phyloP scores from a whole-genome alignment of 2,329 filamentous ascomycete genomes.

The Pseudogymnoascus sp. region DNA sequence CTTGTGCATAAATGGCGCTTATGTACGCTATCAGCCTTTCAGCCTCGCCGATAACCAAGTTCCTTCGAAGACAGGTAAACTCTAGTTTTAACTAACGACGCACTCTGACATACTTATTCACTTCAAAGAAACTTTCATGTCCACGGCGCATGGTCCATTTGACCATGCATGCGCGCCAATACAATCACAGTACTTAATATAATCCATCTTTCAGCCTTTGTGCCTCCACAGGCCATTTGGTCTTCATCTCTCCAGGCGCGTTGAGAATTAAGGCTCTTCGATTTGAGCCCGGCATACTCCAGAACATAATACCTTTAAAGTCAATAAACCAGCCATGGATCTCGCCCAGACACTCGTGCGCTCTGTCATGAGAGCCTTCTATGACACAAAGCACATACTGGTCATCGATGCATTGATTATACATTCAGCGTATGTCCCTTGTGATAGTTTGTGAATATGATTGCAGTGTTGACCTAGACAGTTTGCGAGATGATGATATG shows the following conservation, averaged over 20 bases:
- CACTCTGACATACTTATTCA: neutral
- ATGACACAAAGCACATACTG: conserved; percentile 75
- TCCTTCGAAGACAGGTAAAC: neutral
- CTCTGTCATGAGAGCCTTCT: conserved; percentile 79
- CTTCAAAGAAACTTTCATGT: neutral
- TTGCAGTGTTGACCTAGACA: conserved; percentile 31
- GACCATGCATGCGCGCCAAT: neutral
- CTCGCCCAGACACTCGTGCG: conserved; percentile 73
- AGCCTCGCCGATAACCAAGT: conserved; percentile 4
- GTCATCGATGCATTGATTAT: conserved; percentile 73
- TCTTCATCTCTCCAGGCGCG: neutral
- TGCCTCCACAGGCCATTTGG: neutral
- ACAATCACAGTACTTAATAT: neutral
- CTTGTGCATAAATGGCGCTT: neutral
- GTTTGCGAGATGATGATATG: conserved; percentile 79
- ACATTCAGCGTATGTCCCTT: conserved; percentile 55
- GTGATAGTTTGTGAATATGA: conserved; percentile 9
- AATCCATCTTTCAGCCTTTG: neutral
- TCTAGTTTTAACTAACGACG: neutral
- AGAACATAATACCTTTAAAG: neutral
- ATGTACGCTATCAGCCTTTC: neutral
- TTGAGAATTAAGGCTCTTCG: neutral
- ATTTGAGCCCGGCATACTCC: neutral
- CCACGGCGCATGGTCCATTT: neutral
- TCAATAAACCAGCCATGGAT: conserved; percentile 42